These are phyloP conservation scores for Lyophyllum decastes DNA, from an alignment of 768 basidiomycete species.

Conservation along the genomic window DNA sequence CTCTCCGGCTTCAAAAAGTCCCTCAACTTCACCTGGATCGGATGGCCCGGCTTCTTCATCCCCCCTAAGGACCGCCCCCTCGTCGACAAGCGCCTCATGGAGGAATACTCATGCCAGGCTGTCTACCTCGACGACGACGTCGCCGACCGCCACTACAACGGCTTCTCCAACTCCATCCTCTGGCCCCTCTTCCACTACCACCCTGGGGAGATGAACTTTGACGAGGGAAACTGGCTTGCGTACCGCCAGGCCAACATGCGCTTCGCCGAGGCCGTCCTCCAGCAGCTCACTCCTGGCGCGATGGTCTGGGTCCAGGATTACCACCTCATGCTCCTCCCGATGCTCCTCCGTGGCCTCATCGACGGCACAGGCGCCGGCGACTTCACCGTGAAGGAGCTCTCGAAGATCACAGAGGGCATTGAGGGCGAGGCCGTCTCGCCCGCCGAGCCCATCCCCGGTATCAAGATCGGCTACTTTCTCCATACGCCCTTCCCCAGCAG, in stretches of 20 bases:
- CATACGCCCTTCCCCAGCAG: constrained; percentile 98
- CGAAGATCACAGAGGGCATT: constrained; percentile 73
- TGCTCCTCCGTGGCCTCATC: constrained; percentile 88
- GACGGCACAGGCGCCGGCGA: constrained; percentile 67
- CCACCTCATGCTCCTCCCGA: constrained; percentile 96
- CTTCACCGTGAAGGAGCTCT: constrained; percentile 60
- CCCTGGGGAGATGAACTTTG: constrained; percentile 99
- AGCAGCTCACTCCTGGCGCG: constrained; percentile 78
- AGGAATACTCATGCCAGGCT: constrained; percentile 96
- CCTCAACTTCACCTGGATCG: constrained; percentile 97
- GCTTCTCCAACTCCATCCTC: constrained; percentile 98
- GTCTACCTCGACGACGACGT: constrained; percentile 98
- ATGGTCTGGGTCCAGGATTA: constrained; percentile 99
- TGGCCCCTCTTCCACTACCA: constrained; percentile 99
- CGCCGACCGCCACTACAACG: constrained; percentile 97
- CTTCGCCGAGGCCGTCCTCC: constrained; percentile 88
- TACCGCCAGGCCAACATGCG: constrained; percentile 96
- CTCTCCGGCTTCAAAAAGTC: constrained; percentile 98
- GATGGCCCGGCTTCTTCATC: constrained; percentile 94
- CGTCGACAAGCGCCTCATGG: constrained; percentile 90
- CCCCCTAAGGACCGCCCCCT: constrained; percentile 87
- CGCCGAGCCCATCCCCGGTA: constrained; percentile 49
- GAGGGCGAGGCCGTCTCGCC: constrained; percentile 46
- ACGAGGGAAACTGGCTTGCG: constrained; percentile 97
- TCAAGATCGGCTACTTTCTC: constrained; percentile 98